Conservation (phyloP, 495 filamentous ascomycete genomes). For the Xylaria nigripes region DNA sequence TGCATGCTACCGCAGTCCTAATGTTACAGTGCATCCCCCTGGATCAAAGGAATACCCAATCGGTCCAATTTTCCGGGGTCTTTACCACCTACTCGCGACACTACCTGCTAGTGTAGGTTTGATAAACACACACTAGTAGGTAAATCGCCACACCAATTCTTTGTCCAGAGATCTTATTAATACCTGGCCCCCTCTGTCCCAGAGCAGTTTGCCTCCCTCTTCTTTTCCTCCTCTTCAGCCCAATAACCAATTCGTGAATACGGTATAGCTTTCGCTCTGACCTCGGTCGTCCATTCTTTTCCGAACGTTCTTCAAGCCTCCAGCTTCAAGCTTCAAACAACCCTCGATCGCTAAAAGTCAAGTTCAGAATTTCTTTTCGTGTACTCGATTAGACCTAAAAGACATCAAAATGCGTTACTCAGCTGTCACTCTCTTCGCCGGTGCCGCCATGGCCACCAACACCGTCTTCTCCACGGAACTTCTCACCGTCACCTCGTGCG, state of each 20-base stretch:
- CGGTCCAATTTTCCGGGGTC: constrained; percentile 28
- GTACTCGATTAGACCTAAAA: constrained; percentile 12
- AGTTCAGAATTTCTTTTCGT: constrained; percentile 20
- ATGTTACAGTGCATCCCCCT: constrained; percentile 5
- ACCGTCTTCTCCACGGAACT: constrained; percentile 50
- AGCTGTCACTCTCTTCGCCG: constrained; percentile 43
- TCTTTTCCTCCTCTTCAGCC: constrained; percentile 39
- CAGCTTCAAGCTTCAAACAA: constrained; percentile 24
- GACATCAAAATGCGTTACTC: constrained; percentile 50
- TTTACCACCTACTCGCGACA: neutral
- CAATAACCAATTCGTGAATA: constrained; percentile 44
- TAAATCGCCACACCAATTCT: constrained; percentile 24
- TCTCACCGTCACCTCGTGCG: constrained; percentile 50
- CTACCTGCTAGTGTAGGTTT: neutral
- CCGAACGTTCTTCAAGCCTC: constrained; percentile 32
- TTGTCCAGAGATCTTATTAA: constrained; percentile 33
- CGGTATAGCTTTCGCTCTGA: constrained; percentile 43
- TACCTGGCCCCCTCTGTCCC: constrained; percentile 29
- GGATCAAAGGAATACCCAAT: constrained; percentile 13
- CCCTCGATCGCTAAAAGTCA: neutral
- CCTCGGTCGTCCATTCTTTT: constrained; percentile 57
- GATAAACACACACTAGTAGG: too few relatives aligned
- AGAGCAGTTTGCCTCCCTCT: constrained; percentile 21
- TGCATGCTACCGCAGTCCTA: neutral
- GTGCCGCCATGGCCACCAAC: constrained; percentile 40